Evolutionary conservation across 106 monocot genomes (phyloP), one percentile per base, ranked within the genome.

Genomic region (Dendrobium chrysotoxum): DNA sequence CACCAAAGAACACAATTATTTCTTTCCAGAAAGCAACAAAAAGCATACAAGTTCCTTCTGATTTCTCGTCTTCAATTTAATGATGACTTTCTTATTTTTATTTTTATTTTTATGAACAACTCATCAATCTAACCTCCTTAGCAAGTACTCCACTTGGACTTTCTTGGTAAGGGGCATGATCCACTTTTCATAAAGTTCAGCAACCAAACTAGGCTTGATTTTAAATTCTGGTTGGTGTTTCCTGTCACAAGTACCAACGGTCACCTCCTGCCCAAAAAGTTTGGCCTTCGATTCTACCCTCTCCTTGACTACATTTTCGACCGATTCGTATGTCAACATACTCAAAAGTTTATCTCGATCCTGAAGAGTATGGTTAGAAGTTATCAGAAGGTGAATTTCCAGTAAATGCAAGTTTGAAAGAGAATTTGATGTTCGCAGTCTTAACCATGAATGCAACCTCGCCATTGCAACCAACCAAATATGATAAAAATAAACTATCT

Each of bases 131-230:
- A 97, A 78, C 75, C 96, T 89, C 58, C 88, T 87, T 7, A 97
- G 85, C 79, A 97, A 80, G 82, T 97, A 97, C 40, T 78, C 79
- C 26, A 96, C 90, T 79, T 96, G 92, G 58, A 96, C 96, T 54
- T 90, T 85, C 85, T 96, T 96, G 20, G 97, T 97, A 44, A 94
- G 85, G 21, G 97, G 97, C 97, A 97, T 97, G 31, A 97, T 97
- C 94, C 97, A 94, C 5, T 85, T 77, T 17, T 85, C 89, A 78
- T 97, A 95, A 9, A 95, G 87, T 53, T 92, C 90, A 31, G 92
- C 92, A 23, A 95, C 92, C 25, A 92, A 78, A 2, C 81, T 78
- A 4, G 92, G 95, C 6, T 75, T 75, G 72, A 95, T 97, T 78
- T 94, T 97, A 78, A 89, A 97, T n/a, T 82, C 79, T 18, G 85